These are phyloP conservation scores for Didymella segeticola DNA, from an alignment of 2,329 filamentous ascomycete species.

Conservation along the genomic window DNA sequence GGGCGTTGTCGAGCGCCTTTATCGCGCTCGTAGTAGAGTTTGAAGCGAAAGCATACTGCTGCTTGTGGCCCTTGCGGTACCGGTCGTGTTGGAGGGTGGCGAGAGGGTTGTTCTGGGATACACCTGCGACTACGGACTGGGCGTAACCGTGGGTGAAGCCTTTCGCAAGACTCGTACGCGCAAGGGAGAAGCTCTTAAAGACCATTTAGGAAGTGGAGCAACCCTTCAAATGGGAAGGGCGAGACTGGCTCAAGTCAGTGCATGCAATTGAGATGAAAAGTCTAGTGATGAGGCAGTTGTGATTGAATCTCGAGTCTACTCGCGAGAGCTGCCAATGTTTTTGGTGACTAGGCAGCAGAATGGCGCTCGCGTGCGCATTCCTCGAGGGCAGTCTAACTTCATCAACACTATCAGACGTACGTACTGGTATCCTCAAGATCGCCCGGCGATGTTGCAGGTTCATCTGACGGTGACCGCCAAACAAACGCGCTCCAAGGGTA, in stretches of 20 bases:
- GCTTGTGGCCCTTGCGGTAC: constrained; percentile 61
- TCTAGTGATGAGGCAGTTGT: background rate
- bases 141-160: constrained; percentile 98
- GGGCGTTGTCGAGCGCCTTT: constrained; percentile 39
- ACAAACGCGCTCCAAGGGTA: constrained; percentile 78
- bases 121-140: constrained; percentile 93
- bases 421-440: constrained; percentile 68
- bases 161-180: constrained; percentile 97
- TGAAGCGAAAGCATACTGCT: constrained; percentile 77
- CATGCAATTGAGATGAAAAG: constrained; percentile 5
- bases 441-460: constrained; percentile 82
- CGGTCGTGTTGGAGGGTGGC: constrained; percentile 57
- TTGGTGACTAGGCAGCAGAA: constrained; percentile 27
- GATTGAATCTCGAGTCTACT: background rate
- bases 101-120: constrained; percentile 66
- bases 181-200: constrained; percentile 77
- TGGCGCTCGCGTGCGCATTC: constrained; percentile 21
- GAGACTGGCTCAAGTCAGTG: constrained; percentile 49
- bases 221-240: constrained; percentile 66
- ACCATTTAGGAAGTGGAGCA: constrained; percentile 83
- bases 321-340: constrained; percentile 9
- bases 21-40: constrained; percentile 47
- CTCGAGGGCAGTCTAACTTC: constrained; percentile 7
- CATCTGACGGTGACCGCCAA: constrained; percentile 96
- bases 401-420: constrained; percentile 36